These are phyloP conservation scores for Mortierella sp. DNA, from an alignment of 371 early-diverging fungal genomes.

Conservation along the genomic window DNA sequence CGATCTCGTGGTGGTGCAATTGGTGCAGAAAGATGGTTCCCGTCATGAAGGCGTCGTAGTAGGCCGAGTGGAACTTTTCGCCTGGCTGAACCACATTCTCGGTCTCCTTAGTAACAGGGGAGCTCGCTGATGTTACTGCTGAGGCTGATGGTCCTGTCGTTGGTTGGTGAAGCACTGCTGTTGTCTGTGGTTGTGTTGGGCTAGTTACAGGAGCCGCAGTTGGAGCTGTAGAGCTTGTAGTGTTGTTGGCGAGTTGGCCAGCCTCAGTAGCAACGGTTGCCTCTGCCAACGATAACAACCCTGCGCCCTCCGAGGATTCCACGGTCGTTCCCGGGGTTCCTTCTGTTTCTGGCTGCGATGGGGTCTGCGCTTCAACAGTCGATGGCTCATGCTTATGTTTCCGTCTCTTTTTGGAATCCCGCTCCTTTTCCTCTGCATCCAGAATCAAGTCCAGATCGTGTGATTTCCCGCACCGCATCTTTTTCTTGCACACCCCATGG, in stretches of 20 bases:
- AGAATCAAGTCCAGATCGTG: constrained; percentile 89
- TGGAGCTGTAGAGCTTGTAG: neutral
- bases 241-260: neutral
- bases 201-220: neutral
- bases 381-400: constrained; percentile 7
- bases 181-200: neutral
- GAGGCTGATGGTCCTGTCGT: neutral
- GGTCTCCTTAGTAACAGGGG: neutral
- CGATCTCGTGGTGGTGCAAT: constrained; percentile 42
- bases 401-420: constrained; percentile 39
- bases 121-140: neutral
- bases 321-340: neutral
- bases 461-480: constrained; percentile 71
- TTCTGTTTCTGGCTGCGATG: constrained; percentile 2
- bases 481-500: constrained; percentile 80
- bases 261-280: neutral
- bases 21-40: constrained; percentile 84
- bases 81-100: constrained; percentile 12
- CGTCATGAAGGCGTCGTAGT: constrained; percentile 97
- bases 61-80: constrained; percentile 84
- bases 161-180: neutral
- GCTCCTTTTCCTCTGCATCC: constrained; percentile 71
- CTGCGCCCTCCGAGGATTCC: neutral
- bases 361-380: neutral
- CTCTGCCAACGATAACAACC: neutral